Base-by-base conservation (phyloP, 495 filamentous ascomycete genomes). In the Amphirosellinia nigrospora region DNA sequence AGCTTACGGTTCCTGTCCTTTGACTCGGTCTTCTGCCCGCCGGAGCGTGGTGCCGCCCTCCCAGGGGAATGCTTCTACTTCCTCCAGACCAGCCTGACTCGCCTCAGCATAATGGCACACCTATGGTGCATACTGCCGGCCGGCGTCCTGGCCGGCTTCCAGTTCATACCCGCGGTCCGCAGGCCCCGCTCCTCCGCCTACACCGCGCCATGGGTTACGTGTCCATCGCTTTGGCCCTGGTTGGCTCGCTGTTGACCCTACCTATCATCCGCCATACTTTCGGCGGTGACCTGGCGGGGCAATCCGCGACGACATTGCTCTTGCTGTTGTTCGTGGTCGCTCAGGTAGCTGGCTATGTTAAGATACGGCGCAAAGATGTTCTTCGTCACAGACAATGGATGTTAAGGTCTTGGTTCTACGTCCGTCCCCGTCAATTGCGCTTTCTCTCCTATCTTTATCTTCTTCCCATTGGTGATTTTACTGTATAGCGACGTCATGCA, bases 51-150 rank as follows among this genome's bases (percentile, higher is more conserved):
- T 52, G 23, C 16, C 39, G 53, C 53, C 3, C 15, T 41, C 21
- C 39, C 65, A 9, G 65, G 65, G 16, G 65, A 67, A 28, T 67
- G 65, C n/a, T 59, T 67, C 50, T 58, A 67, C 23, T 67, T 67
- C 65, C 28, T 39, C 23, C 50, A 39, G 23, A 11, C 9, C 50
- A 30, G 8, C 16, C 5, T 43, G n/a, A 16, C 65, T n/a, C 50
- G 21, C n/a, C 28, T 67, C 15, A 52, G 38, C 52, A 67, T 67
- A 43, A n/a, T 32, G 50, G 21, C 38, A 10, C 65, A 67, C 26
- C 26, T 67, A 26, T 56, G 52, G 52, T 67, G 50, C 4, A 46
- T 67, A 7, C 52, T 67, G 11, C 65, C 65, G 5, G 50, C 65
- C 11, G n/a, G 65, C 8, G 19, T 59, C 36, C 65, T 67, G 11